A percentile compares a stretch with the other conserved stretches of the same genome.
phyloP scores from a whole-genome alignment of 2,329 filamentous ascomycete genomes.

The Hypomyces rosellus region DNA sequence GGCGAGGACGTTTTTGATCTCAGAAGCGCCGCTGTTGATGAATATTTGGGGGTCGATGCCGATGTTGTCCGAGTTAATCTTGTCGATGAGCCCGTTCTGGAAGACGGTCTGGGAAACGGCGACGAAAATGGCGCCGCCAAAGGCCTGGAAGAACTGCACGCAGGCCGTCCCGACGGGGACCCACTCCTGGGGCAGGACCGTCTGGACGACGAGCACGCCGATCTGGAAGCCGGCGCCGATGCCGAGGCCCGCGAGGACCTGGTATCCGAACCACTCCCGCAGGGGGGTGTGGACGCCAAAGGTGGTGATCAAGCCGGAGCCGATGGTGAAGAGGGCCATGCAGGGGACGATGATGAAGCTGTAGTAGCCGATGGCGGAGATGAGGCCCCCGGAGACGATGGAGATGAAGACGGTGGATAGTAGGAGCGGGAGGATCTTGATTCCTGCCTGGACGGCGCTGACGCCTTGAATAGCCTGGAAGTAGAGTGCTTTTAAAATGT shows the following conservation, averaged over 20 bases:
- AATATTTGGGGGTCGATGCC: slow-evolving; percentile 42
- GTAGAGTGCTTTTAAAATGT: slow-evolving; percentile 35
- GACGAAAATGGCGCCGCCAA: slow-evolving; percentile 61
- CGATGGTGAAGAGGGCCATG: slow-evolving; percentile 37
- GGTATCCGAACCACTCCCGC: slow-evolving; percentile 51
- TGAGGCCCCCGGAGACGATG: slow-evolving; percentile 36
- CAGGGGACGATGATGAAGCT: slow-evolving; percentile 34
- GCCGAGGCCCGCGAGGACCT: slow-evolving; percentile 49
- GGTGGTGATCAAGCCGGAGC: slow-evolving; percentile 49
- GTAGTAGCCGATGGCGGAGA: slow-evolving; percentile 38
- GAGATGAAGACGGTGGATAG: slow-evolving; percentile 45
- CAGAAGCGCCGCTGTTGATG: slow-evolving; percentile 46
- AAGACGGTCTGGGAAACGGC: slow-evolving; percentile 62
- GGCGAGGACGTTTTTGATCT: slow-evolving; percentile 40
- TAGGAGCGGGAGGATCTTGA: slow-evolving; percentile 48
- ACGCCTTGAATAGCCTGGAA: slow-evolving; percentile 50
- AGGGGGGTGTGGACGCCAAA: slow-evolving; percentile 41
- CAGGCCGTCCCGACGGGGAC: slow-evolving; percentile 46
- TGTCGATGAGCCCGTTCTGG: slow-evolving; percentile 53
- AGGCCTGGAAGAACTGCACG: slow-evolving; percentile 55
- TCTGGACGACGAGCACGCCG: slow-evolving; percentile 46
- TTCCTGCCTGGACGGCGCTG: slow-evolving; percentile 46
- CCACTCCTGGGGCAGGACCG: slow-evolving; percentile 40
- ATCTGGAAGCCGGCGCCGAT: slow-evolving; percentile 44
- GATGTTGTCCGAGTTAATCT: slow-evolving; percentile 39